These are phyloP conservation scores for Pouteria campechiana DNA, from an alignment of 179 eudicot species.

Conservation along the genomic window DNA sequence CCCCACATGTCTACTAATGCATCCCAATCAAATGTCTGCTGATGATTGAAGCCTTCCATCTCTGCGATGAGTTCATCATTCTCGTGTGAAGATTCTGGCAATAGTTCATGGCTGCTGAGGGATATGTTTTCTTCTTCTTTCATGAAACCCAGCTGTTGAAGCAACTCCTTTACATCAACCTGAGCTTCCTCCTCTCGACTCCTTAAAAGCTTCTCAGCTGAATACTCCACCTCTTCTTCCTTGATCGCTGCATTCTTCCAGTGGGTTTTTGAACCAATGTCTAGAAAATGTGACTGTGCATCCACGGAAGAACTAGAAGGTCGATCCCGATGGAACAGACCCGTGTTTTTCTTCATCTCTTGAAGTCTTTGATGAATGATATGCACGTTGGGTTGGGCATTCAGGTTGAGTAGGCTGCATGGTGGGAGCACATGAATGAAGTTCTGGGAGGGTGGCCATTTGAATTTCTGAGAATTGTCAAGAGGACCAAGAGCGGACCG, in stretches of 20 bases:
- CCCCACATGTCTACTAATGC: conserved; percentile 45
- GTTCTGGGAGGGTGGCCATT: conserved; percentile 61
- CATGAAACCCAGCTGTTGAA: conserved; percentile 69
- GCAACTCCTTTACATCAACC: conserved; percentile 76
- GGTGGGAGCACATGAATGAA: conserved; percentile 35
- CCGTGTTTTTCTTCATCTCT: conserved; percentile 50
- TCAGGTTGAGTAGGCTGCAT: conserved; percentile 55
- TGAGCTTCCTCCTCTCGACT: conserved; percentile 49
- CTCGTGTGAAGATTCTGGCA: conserved; percentile 6
- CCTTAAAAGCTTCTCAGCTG: conserved; percentile 2
- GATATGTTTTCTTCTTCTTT: conserved; percentile 24
- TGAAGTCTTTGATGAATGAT: conserved; percentile 78
- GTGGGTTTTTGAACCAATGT: not conserved
- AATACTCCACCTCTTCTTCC: conserved; percentile 13
- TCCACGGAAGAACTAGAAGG: conserved; percentile 18
- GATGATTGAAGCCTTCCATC: not conserved
- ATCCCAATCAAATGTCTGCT: conserved; percentile 55
- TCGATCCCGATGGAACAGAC: conserved; percentile 11
- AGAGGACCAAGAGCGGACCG: conserved; percentile 55
- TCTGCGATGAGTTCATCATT: conserved; percentile 8
- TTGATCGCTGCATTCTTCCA: not conserved
- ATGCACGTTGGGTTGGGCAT: conserved; percentile 72
- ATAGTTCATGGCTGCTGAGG: not conserved
- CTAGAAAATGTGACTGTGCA: conserved; percentile 7
- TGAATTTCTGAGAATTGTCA: conserved; percentile 48